Evolutionary conservation across 306 rosid species (phyloP), one percentile per base, ranked within the genome.

Genomic region (Medicago ruthenica): DNA sequence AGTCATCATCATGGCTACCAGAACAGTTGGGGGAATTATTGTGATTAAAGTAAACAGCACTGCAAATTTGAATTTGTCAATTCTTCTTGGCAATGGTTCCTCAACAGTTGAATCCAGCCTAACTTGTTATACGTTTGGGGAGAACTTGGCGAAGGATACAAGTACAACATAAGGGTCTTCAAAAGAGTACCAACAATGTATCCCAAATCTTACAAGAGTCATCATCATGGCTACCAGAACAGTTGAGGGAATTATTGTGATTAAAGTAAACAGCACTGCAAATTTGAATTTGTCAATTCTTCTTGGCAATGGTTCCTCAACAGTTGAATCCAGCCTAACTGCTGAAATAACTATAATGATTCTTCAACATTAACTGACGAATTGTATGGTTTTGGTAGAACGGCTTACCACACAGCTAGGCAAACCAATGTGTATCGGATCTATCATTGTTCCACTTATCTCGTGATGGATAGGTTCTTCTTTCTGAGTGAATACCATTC

Each of bases 161-260:
- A 34, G 37, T 34, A 34, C 37, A 34, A 4, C 1, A 34, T 7
- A 9, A 54, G 27, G 31, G 61, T 54, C 42, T 14, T 31, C 20
- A 7, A 27, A 61, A 27, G 18, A 27, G 12, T 7, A 31, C 42
- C 40, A 61, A 61, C 67, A 61, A 31, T 61, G 0, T 36, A 31
- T 61, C 42, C 67, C 42, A 31, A 14, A 61, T 31, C 12, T 60
- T 60, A 60, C 41, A 31, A 60, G 60, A 17, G 61, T 61, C 10
- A 2, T 14, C 21, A 31, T 27, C 10, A 61, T 15, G 8, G 20
- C 42, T 14, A 61, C 41, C 12, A 61, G 20, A 61, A 27, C 41
- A 34, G 5, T 14, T 14, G 42, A 61, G 20, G 18, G 5, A 61
- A 61, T 4, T 3, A 60, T 60, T 14, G 18, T 60, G 66, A 27